phyloP scores from a whole-genome alignment of 352 stramenopile genomes.

The Globisporangium irregulare region DNA sequence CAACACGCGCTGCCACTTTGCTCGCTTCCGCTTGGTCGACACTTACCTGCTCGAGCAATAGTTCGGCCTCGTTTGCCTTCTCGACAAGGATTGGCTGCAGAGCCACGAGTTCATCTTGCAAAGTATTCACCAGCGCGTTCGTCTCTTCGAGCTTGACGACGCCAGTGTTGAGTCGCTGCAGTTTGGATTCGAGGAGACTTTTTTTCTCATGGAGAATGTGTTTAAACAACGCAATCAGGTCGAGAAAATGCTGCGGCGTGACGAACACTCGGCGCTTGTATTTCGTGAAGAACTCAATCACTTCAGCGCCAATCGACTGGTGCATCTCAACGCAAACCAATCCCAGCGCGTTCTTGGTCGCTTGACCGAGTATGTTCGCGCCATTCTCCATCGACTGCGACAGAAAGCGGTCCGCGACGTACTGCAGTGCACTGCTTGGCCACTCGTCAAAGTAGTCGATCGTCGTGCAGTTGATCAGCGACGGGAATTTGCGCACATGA shows the following conservation, averaged over 20 bases:
- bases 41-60: slow-evolving; percentile 52
- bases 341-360: slow-evolving; percentile 29
- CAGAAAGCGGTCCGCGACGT: slow-evolving; percentile 68
- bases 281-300: slow-evolving; percentile 31
- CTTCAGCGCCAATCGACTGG: slow-evolving; percentile 25
- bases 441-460: slow-evolving; percentile 94
- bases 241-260: slow-evolving; percentile 88
- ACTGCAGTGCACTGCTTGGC: slow-evolving; percentile 83
- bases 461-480: slow-evolving; percentile 92
- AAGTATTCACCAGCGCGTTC: slow-evolving; percentile 49
- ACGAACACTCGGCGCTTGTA: slow-evolving; percentile 49
- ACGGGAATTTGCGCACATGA: slow-evolving; percentile 89
- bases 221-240: slow-evolving; percentile 88
- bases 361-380: background rate
- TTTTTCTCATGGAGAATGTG: slow-evolving; percentile 67
- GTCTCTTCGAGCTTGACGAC: slow-evolving; percentile 78
- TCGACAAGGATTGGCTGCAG: slow-evolving; percentile 73
- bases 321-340: slow-evolving; percentile 58
- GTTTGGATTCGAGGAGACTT: slow-evolving; percentile 32
- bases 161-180: slow-evolving; percentile 54
- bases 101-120: slow-evolving; percentile 79
- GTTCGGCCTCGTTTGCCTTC: slow-evolving; percentile 62
- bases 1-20: slow-evolving; percentile 46
- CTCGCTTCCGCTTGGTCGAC: slow-evolving; percentile 60
- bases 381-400: slow-evolving; percentile 13